Evolutionary conservation across 495 filamentous ascomycete genomes (phyloP).

Genomic region (Staphylotrichum longicolle): DNA sequence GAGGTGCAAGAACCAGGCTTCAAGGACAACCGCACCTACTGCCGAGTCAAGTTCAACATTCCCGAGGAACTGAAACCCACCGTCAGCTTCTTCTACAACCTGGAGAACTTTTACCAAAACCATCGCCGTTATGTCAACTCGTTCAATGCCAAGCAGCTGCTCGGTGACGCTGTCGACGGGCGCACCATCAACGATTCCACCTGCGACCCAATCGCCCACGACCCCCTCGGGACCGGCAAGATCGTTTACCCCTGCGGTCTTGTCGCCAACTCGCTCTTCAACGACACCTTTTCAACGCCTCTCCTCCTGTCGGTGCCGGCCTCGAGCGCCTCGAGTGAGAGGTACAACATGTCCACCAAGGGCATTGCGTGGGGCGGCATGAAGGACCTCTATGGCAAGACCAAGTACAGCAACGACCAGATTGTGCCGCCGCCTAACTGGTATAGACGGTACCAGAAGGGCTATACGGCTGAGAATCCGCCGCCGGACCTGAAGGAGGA

Average conservation of each 20-base stretch:
- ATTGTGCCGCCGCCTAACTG: constrained; percentile 89
- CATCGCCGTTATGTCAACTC: constrained; percentile 94
- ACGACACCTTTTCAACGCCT: constrained; percentile 78
- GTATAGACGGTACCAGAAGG: constrained; percentile 59
- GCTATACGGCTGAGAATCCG: constrained; percentile 60
- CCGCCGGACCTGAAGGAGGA: constrained; percentile 67
- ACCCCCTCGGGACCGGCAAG: constrained; percentile 49
- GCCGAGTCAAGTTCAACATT: constrained; percentile 72
- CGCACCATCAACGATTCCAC: constrained; percentile 59
- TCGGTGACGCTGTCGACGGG: constrained; percentile 63
- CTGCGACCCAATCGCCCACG: constrained; percentile 71
- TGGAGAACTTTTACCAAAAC: constrained; percentile 99
- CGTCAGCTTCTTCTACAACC: constrained; percentile 86
- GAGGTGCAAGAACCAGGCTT: constrained; percentile 28
- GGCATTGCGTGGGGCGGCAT: constrained; percentile 87
- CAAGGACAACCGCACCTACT: constrained; percentile 38
- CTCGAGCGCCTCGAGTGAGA: constrained; percentile 27
- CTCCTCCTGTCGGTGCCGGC: constrained; percentile 47
- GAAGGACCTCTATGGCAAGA: constrained; percentile 67
- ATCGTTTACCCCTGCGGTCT: constrained; percentile 93
- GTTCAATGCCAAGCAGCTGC: constrained; percentile 76
- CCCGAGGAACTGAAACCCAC: constrained; percentile 75
- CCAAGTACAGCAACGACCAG: constrained; percentile 55
- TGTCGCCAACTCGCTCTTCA: constrained; percentile 96
- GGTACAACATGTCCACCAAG: constrained; percentile 69